Evolutionary conservation across 192 early-diverging fungal species (phyloP), one percentile per base, ranked within the genome.

Genomic region (Endogone sp.): DNA sequence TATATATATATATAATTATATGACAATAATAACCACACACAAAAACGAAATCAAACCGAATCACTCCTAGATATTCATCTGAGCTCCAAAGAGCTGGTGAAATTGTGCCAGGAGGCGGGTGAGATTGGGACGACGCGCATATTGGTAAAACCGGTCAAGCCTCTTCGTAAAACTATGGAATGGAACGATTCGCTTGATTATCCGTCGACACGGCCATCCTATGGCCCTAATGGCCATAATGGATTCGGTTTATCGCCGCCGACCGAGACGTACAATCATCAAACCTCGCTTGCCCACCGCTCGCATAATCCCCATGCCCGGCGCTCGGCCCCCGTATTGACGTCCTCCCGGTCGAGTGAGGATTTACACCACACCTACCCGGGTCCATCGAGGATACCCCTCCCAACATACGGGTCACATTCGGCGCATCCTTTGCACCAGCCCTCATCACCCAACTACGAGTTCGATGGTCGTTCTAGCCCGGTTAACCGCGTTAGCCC

Each of bases 61-160:
- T 20, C 27, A 54, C 20, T 54, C 16, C 32, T 56, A 75, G 69
- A 75, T 56, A 58, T 62, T 10, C 64, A 67, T 3, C 64, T 75
- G 29, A 54, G 62, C 30, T 27, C 67, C 0, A 63, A 75, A 16
- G 57, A 70, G 61, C 59, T 77, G 29, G 62, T 77, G 30, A 56
- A 64, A 29, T 31, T 77, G 11, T 77, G 75, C 30, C 67, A 66
- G 27, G 56, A 73, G 26, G 75, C 75, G 20, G 75, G 72, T 59
- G 64, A 72, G 56, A 59, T 68, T 25, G 75, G 70, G 0, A 37
- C 58, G 16, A 60, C 70, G 6, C 75, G 75, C 25, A 70, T 77
- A 21, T 58, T 77, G 25, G 68, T 77, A 13, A 56, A 62, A 59
- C 70, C 75, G 2, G 32, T 62, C 13, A 30, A 67, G 23, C 65